Evolutionary conservation across 768 basidiomycete species (phyloP).

Genomic region (Collybia sordida): DNA sequence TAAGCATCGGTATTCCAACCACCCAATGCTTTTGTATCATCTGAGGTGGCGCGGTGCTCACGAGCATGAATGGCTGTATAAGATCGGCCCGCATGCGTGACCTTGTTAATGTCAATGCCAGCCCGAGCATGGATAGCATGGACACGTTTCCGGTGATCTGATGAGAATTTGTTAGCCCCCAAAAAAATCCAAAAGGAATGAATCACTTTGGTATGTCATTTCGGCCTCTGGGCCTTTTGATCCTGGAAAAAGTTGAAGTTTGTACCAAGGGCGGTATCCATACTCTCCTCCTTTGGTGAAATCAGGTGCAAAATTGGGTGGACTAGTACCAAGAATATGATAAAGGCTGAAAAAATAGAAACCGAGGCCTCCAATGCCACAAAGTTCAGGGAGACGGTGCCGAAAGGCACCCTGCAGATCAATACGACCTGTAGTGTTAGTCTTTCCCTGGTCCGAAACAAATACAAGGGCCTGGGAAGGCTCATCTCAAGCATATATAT

Average conservation of each 20-base stretch:
- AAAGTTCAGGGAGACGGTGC: conserved; percentile 23
- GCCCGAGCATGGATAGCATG: conserved; percentile 20
- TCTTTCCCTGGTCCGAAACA: background rate
- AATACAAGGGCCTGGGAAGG: conserved; percentile 20
- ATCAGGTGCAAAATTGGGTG: conserved; percentile 13
- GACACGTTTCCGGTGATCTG: conserved; percentile 24
- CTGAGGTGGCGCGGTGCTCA: conserved; percentile 17
- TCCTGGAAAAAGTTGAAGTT: conserved; percentile 2
- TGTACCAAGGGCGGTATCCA: conserved; percentile 24
- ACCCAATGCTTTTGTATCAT: conserved; percentile 23
- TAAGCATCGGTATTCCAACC: conserved; percentile 15
- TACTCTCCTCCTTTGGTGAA: conserved; percentile 14
- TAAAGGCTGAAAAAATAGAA: conserved; percentile 15
- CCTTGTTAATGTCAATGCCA: conserved; percentile 10
- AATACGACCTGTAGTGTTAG: conserved; percentile 2
- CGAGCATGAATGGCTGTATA: conserved; percentile 20
- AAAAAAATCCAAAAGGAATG: background rate
- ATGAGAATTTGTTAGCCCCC: background rate
- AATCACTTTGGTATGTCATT: conserved; percentile 30
- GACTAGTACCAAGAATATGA: conserved; percentile 16
- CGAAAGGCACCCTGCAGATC: conserved; percentile 25
- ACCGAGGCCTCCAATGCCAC: conserved; percentile 7
- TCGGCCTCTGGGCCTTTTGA: background rate
- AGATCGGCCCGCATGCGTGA: conserved; percentile 7
- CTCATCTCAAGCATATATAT: too few relatives aligned